Base-by-base conservation (phyloP, 108 stramenopile genomes). In the Pseudonitzschia multiseries region DNA sequence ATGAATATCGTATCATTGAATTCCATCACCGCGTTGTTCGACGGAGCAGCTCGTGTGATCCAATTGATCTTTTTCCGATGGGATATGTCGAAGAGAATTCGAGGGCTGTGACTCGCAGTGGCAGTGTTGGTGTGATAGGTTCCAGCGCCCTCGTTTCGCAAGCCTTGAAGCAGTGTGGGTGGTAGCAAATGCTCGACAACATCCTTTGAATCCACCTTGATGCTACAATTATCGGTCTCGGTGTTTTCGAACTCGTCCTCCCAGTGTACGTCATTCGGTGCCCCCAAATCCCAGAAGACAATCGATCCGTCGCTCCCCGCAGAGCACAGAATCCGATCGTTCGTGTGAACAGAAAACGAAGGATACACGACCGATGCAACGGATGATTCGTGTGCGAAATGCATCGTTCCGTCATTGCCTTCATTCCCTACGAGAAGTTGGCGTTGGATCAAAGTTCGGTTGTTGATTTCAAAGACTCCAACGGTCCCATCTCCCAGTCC, bases 351-450 rank as follows among this genome's bases (percentile, higher is more conserved):
- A 43, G 79, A 80, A 69, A 89, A 91, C 3, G 57, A 60, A 24
- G 91, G 86, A 72, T 88, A 92, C 17, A 78, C 57, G 0, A 92
- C 84, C 15, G 85, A 82, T n/a, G 87, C 89, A 26, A 92, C 87
- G n/a, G 85, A 74, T 18, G 84, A 64, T 27, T 72, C 77, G 73
- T 89, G 88, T 43, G 84, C 89, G 41, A 71, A 81, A 32, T 71
- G 29, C 36, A 62, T 62, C 15, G 32, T 24, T 31, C 61, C 61
- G 29, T 62, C 61, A n/a, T 9, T 75, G 52, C 50, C 65, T 33
- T 42, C 61, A 15, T 29, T 33, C 8, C 61, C 24, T 77, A 63
- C 75, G 24, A 86, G 66, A 29, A 79, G 48, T 64, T 75, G 84
- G 8, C 71, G 75, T 53, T 82, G 85, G 5, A 81, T 73, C 29